Evolutionary conservation across 805 yeast species (phyloP), one percentile per base, ranked within the genome.

Genomic region (Suhomyces xylopsoci): DNA sequence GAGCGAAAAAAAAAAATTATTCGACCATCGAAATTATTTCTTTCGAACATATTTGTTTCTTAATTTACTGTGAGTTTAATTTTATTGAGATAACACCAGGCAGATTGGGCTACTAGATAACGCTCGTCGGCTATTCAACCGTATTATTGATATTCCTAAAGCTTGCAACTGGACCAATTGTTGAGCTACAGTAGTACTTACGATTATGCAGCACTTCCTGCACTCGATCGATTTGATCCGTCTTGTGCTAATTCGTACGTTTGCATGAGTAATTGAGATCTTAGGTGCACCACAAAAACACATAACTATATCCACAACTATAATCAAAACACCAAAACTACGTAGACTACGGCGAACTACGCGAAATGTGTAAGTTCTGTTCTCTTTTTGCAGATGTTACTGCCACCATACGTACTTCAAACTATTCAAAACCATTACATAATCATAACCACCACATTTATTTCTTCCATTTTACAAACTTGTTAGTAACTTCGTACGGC

Each of bases 401-500:
- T 32, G 15, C 36, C 36, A 32, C 36, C 36, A 28, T 28, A 28
- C n/a, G 10, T 12, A 28, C 10, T 28, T 32, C 2, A 7, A n/a
- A 32, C 36, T 32, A 32, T n/a, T 14, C 8, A 14, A 30, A 12
- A 12, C 12, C n/a, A 30, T 30, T 30, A 30, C 5, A 14, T 10
- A 32, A n/a, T 32, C 15, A 14, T 32, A n/a, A n/a, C 17, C 17
- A 32, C 17, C 36, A n/a, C 17, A 38, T 38, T 19, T 38, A 38
- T 38, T 17, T 38, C 42, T 38, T 38, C 74, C 74, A 69, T 49
- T 63, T 62, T 28, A 53, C 59, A 36, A 74, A 60, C 30, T 64
- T 65, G 30, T 64, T 56, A 5, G 84, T 74, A 1, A 78, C 66
- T 3, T 62, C 58, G n/a, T 53, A 58, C 3, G 97, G 96, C 77